Evolutionary conservation across 2,329 filamentous ascomycete species (phyloP).

Genomic region (Claviceps citrina): DNA sequence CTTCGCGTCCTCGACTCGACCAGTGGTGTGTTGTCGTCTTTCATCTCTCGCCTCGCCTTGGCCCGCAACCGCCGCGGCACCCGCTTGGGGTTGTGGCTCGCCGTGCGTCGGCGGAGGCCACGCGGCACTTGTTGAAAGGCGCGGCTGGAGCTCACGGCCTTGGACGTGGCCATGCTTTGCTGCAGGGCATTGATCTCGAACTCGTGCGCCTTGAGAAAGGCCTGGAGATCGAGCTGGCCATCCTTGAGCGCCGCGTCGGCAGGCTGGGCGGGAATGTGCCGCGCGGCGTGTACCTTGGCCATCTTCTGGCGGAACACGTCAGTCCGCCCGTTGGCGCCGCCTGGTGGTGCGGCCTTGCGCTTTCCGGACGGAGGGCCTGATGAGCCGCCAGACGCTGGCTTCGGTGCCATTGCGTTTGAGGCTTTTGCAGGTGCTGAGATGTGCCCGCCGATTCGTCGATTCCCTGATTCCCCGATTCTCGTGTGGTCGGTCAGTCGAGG

Average conservation of each 20-base stretch:
- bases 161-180: conserved; percentile 63
- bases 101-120: conserved; percentile 69
- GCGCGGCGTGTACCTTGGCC: conserved; percentile 30
- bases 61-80: conserved; percentile 63
- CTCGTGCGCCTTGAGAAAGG: conserved; percentile 71
- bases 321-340: conserved; percentile 9
- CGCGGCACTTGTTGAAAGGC: conserved; percentile 87
- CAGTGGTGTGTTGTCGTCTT: conserved; percentile 78
- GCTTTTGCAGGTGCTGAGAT: neutral
- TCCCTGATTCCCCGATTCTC: no score
- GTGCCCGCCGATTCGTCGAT: no score
- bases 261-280: conserved; percentile 34
- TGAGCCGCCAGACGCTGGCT: conserved; percentile 11
- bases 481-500: no score
- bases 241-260: conserved; percentile 40
- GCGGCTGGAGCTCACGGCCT: conserved; percentile 43
- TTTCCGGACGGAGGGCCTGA: conserved; percentile 15
- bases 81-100: conserved; percentile 86
- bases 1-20: conserved; percentile 51
- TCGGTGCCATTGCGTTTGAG: conserved; percentile 13
- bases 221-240: conserved; percentile 71
- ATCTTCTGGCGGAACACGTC: conserved; percentile 25
- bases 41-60: conserved; percentile 60
- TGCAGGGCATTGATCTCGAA: conserved; percentile 82
- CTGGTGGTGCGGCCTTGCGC: conserved; percentile 11